phyloP scores from a whole-genome alignment of 345 rosid genomes.

The Ceriops tagal region DNA sequence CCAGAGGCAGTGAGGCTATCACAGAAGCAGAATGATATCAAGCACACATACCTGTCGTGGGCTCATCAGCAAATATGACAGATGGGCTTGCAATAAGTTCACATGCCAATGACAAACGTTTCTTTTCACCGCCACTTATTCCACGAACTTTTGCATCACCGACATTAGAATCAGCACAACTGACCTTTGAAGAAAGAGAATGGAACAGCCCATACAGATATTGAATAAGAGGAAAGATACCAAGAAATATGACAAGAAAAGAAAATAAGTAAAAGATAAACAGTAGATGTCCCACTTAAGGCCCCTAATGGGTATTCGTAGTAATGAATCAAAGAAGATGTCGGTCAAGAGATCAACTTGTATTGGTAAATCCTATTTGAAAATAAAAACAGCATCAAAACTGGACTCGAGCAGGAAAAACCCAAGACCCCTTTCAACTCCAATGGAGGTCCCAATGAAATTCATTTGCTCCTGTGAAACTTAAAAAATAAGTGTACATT shows the following conservation, averaged over 20 bases:
- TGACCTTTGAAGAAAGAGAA: conserved; percentile 53
- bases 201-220: conserved; percentile 23
- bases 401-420: too few relatives aligned
- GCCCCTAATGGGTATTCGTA: not conserved
- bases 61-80: conserved; percentile 95
- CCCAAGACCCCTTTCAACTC: too few relatives aligned
- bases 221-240: conserved; percentile 1
- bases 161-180: conserved; percentile 79
- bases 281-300: not conserved
- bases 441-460: not conserved
- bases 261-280: not conserved
- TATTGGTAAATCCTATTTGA: too few relatives aligned
- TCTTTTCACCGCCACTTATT: conserved; percentile 97
- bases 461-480: not conserved
- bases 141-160: conserved; percentile 99
- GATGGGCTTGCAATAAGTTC: conserved; percentile 99
- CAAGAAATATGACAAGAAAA: not conserved
- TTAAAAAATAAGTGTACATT: conserved; percentile 17
- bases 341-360: not conserved
- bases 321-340: not conserved
- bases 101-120: conserved; percentile 81
- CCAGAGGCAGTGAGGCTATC: conserved; percentile 3
- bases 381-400: too few relatives aligned
- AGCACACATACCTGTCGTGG: conserved; percentile 71
- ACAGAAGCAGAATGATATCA: conserved; percentile 10